These are phyloP conservation scores for Ilyonectria sp. DNA, from an alignment of 2,329 filamentous ascomycete genomes.

Conservation along the genomic window DNA sequence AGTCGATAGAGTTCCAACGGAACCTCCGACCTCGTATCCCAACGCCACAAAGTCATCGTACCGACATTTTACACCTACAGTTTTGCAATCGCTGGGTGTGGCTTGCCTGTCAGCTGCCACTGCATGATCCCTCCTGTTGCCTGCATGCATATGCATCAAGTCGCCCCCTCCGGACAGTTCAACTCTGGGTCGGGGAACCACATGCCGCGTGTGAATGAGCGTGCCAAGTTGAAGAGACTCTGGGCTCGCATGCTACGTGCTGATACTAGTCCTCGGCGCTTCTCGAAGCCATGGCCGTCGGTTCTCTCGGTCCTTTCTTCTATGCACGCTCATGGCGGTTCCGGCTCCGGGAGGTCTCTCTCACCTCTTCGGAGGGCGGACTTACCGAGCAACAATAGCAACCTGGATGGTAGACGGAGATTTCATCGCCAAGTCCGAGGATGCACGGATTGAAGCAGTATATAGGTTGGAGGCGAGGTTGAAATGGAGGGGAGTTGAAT, in stretches of 20 bases:
- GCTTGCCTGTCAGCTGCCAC: constrained; percentile 26
- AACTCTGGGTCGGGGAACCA: not conserved
- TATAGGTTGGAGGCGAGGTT: too few relatives aligned
- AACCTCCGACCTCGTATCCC: constrained; percentile 30
- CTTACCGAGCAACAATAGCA: too few relatives aligned
- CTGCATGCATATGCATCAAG: not conserved
- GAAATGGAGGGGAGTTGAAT: too few relatives aligned
- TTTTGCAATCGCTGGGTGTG: constrained; percentile 28
- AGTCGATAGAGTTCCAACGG: constrained; percentile 25
- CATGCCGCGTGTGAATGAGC: not conserved
- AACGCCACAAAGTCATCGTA: constrained; percentile 37
- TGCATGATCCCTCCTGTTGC: not conserved
- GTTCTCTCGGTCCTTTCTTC: not conserved
- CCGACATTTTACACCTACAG: constrained; percentile 10
- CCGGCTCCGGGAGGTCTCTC: too few relatives aligned
- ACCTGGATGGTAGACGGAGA: not conserved
- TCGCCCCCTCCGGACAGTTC: not conserved
- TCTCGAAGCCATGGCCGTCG: not conserved
- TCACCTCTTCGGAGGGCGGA: too few relatives aligned
- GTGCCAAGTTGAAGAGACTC: not conserved
- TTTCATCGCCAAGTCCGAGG: constrained; percentile 31
- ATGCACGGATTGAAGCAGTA: not conserved
- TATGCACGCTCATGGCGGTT: not conserved
- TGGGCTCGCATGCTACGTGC: not conserved
- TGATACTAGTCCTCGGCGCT: not conserved